Evolutionary conservation across 768 basidiomycete genomes (phyloP).

Genomic region (Tulasnella sp.): DNA sequence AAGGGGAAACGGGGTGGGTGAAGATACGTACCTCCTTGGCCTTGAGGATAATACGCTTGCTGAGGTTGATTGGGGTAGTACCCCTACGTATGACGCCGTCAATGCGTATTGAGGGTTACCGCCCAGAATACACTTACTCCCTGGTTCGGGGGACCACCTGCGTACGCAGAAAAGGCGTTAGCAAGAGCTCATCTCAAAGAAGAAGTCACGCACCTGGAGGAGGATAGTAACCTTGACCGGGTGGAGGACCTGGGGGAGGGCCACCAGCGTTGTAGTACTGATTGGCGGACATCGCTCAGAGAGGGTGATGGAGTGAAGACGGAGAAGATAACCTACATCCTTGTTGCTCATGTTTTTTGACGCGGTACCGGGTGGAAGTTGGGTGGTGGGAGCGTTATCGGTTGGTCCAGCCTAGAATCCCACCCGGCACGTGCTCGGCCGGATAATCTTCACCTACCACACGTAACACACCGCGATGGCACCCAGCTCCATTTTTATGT

Average conservation of each 20-base stretch:
- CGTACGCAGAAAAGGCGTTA: neutral
- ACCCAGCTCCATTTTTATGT: too few relatives aligned
- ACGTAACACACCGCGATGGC: too few relatives aligned
- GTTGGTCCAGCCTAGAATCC: too few relatives aligned
- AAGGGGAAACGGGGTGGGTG: neutral
- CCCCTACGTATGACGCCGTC: neutral
- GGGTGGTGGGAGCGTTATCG: too few relatives aligned
- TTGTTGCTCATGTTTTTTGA: too few relatives aligned
- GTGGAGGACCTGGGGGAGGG: neutral
- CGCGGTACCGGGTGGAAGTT: too few relatives aligned
- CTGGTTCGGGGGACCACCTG: conserved; percentile 10
- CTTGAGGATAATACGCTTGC: conserved; percentile 10
- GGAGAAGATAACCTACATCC: too few relatives aligned
- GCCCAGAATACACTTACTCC: neutral
- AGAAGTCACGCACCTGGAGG: neutral
- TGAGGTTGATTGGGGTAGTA: conserved; percentile 16
- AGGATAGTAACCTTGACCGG: conserved; percentile 8
- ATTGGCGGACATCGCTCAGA: too few relatives aligned
- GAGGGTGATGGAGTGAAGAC: too few relatives aligned
- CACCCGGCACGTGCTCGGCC: too few relatives aligned
- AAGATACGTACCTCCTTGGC: neutral
- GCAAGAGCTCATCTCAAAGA: neutral
- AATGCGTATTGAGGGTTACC: neutral
- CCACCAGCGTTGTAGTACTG: conserved; percentile 14
- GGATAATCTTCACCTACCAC: too few relatives aligned